Conservation (phyloP, 2,329 filamentous ascomycete species). For the Fusarium keratoplasticum region DNA sequence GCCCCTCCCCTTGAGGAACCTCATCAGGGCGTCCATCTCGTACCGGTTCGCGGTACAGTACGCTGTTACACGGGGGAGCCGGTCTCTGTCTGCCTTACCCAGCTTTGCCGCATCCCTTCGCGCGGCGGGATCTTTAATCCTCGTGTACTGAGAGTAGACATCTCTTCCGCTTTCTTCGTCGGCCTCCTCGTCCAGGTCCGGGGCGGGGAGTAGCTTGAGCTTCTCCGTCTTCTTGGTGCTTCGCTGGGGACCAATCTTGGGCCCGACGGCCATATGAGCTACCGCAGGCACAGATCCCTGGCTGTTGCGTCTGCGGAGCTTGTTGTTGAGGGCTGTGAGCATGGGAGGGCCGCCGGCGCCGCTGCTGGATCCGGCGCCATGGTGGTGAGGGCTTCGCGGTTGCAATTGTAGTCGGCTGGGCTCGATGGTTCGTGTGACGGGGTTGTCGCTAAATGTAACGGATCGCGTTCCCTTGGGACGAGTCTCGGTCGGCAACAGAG, state of each 20-base stretch:
- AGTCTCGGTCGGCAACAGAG: constrained; percentile 48
- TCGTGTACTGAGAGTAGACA: constrained; percentile 96
- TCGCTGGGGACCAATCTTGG: constrained; percentile 92
- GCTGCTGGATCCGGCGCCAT: constrained; percentile 42
- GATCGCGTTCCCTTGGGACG: constrained; percentile 66
- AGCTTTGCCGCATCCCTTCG: constrained; percentile 90
- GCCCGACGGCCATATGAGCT: constrained; percentile 50
- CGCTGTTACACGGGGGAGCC: constrained; percentile 90
- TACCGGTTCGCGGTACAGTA: constrained; percentile 97
- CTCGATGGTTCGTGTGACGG: constrained; percentile 71
- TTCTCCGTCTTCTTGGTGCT: constrained; percentile 97
- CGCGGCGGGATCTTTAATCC: constrained; percentile 96
- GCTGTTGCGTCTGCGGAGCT: constrained; percentile 87
- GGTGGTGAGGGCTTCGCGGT: constrained; percentile 47
- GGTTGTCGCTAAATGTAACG: constrained; percentile 82
- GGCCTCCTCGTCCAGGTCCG: constrained; percentile 81
- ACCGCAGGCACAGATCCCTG: constrained; percentile 66
- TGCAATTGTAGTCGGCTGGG: constrained; percentile 51
- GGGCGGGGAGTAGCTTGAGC: constrained; percentile 94
- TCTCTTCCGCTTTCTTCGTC: constrained; percentile 93
- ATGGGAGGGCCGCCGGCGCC: constrained; percentile 63
- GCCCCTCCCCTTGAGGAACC: constrained; percentile 86
- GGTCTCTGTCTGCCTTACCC: constrained; percentile 91
- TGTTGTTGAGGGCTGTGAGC: constrained; percentile 86
- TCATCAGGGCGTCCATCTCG: constrained; percentile 88